Percentiles rank a stretch among this genome's conserved stretches.
Evolutionary conservation across 768 basidiomycete species (phyloP).

Genomic region (Lactarius akahatsu): DNA sequence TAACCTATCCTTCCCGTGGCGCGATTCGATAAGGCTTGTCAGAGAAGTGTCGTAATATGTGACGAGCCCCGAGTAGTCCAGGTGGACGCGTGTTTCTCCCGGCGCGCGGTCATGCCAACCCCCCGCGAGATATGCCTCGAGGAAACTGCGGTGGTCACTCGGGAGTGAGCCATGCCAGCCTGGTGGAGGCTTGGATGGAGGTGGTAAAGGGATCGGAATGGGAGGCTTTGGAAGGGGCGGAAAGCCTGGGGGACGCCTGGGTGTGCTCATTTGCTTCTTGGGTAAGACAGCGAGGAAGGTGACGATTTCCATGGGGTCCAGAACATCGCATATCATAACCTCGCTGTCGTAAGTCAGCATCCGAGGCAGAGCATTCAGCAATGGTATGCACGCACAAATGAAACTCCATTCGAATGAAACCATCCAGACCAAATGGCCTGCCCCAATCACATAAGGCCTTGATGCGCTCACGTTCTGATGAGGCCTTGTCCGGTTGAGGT

Average conservation of each 20-base stretch:
- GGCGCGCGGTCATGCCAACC: slow-evolving; percentile 45
- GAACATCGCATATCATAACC: background rate
- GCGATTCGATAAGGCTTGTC: slow-evolving; percentile 38
- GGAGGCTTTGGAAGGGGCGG: background rate
- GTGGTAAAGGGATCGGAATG: background rate
- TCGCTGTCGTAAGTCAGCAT: slow-evolving; percentile 7
- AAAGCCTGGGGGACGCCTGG: background rate
- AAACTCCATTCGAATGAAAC: slow-evolving; percentile 34
- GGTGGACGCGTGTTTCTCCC: slow-evolving; percentile 44
- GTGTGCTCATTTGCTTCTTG: background rate
- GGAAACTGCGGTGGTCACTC: background rate
- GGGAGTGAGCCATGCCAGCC: slow-evolving; percentile 27
- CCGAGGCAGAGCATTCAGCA: too few relatives aligned
- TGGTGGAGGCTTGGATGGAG: slow-evolving; percentile 14
- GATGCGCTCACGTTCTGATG: slow-evolving; percentile 34
- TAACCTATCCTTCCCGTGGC: slow-evolving; percentile 37
- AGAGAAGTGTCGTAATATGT: slow-evolving; percentile 45
- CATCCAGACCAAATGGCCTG: slow-evolving; percentile 36
- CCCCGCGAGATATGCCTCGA: slow-evolving; percentile 38
- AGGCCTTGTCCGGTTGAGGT: slow-evolving; percentile 27
- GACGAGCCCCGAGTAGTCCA: slow-evolving; percentile 43
- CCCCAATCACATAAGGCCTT: slow-evolving; percentile 39
- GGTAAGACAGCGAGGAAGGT: slow-evolving; percentile 18
- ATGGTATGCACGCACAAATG: slow-evolving; percentile 23
- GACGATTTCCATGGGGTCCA: slow-evolving; percentile 22